phyloP scores from a whole-genome alignment of 1,284 basidiomycete species.

The Schizophyllum commune region DNA sequence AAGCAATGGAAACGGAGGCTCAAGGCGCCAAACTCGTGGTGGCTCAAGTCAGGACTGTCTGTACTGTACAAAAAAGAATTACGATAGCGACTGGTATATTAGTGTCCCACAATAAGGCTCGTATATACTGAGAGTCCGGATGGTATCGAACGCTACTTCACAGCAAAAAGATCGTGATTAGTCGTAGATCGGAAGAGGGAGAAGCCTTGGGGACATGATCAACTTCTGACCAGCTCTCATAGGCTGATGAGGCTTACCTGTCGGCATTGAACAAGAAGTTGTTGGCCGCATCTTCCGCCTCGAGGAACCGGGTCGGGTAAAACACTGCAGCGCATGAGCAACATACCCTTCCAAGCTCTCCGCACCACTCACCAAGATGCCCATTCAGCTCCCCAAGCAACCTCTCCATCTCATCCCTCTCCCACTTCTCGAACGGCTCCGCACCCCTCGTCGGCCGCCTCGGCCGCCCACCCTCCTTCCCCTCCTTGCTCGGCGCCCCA shows the following conservation, averaged over 20 bases:
- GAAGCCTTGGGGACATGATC: constrained; percentile 28
- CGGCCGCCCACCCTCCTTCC: constrained; percentile 17
- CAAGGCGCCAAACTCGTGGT: too few species aligned
- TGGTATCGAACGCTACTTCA: background rate
- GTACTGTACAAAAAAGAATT: background rate
- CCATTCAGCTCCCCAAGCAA: constrained; percentile 71
- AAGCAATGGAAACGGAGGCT: too few species aligned
- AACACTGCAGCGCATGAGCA: constrained; percentile 44
- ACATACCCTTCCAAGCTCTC: background rate
- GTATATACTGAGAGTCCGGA: background rate
- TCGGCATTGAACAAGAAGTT: constrained; percentile 92
- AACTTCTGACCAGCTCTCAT: too few species aligned
- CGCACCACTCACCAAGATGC: constrained; percentile 60
- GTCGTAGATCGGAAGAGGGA: constrained; percentile 52
- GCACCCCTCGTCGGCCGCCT: constrained; percentile 24
- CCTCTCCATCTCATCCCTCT: constrained; percentile 84
- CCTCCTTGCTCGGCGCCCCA: background rate
- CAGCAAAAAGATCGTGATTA: constrained; percentile 12
- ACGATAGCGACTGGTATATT: background rate
- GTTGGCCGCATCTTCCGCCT: constrained; percentile 78
- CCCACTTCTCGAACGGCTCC: constrained; percentile 75
- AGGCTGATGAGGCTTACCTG: too few species aligned
- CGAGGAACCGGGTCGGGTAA: constrained; percentile 78
- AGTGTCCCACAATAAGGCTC: background rate
- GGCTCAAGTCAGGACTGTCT: too few species aligned